A percentile compares a stretch with the other conserved stretches of the same genome.
phyloP scores from a whole-genome alignment of 192 early-diverging fungal species.

The Endogone sp. region DNA sequence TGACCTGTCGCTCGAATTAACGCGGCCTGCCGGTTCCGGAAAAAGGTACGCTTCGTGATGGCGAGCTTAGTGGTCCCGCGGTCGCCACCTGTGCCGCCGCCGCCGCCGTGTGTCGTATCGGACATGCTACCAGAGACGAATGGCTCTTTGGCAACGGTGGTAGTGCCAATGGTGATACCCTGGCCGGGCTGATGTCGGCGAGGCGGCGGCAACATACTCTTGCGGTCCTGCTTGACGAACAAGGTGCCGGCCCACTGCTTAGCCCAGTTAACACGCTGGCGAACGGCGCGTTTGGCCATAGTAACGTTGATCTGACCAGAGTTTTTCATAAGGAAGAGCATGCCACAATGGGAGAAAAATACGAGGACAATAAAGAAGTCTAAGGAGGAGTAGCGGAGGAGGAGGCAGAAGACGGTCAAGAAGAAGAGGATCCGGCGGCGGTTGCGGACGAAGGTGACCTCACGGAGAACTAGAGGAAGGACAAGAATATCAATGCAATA shows the following conservation, averaged over 20 bases:
- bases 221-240: slow-evolving; percentile 14
- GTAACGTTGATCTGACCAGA: slow-evolving; percentile 47
- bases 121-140: neutral
- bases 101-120: neutral
- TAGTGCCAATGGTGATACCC: neutral
- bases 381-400: slow-evolving; percentile 42
- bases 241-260: slow-evolving; percentile 48
- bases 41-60: neutral
- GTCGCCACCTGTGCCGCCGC: neutral
- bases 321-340: slow-evolving; percentile 53
- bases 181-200: neutral
- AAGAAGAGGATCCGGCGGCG: slow-evolving; percentile 39
- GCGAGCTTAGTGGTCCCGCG: neutral
- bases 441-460: slow-evolving; percentile 41
- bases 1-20: no score
- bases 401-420: slow-evolving; percentile 34
- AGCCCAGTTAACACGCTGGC: slow-evolving; percentile 47
- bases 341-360: slow-evolving; percentile 39
- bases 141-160: neutral
- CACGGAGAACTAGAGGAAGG: slow-evolving; percentile 36
- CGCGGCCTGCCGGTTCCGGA: neutral
- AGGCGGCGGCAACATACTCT: neutral
- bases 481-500: neutral
- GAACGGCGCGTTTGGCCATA: slow-evolving; percentile 52
- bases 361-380: slow-evolving; percentile 46